Evolutionary conservation across 179 eudicot genomes (phyloP).

Genomic region (Dionaea muscipula): DNA sequence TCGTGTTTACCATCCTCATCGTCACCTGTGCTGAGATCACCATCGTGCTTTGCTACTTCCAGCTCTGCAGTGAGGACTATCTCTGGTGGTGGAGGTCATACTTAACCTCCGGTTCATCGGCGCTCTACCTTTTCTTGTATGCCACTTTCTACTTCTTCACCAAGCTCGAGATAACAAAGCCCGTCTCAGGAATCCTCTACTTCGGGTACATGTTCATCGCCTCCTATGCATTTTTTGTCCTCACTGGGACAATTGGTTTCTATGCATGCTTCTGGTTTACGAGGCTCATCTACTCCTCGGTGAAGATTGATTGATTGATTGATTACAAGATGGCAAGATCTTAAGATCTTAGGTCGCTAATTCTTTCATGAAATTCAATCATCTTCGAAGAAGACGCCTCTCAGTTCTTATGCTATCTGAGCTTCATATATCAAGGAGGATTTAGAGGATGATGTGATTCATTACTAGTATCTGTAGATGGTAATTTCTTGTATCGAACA

Average conservation of each 20-base stretch:
- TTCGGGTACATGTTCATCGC: constrained; percentile 45
- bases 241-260: constrained; percentile 42
- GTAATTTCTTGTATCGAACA: too few relatives aligned
- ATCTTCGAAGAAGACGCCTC: too few relatives aligned
- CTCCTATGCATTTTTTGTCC: constrained; percentile 39
- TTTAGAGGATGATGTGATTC: too few relatives aligned
- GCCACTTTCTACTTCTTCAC: constrained; percentile 48
- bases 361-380: too few relatives aligned
- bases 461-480: too few relatives aligned
- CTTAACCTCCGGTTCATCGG: constrained; percentile 43
- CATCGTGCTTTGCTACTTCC: constrained; percentile 43
- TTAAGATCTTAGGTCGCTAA: too few relatives aligned
- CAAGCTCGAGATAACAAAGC: constrained; percentile 43
- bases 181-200: constrained; percentile 38
- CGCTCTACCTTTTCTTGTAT: constrained; percentile 40
- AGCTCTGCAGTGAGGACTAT: constrained; percentile 46
- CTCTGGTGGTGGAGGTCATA: constrained; percentile 54
- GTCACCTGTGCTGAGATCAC: constrained; percentile 44
- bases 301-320: constrained; percentile 39
- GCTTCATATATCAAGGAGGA: too few relatives aligned
- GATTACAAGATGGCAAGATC: too few relatives aligned
- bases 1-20: constrained; percentile 34
- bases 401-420: too few relatives aligned
- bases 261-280: constrained; percentile 41
- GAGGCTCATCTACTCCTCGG: constrained; percentile 44